phyloP scores from a whole-genome alignment of 805 yeast genomes.

The Yamadazyma sp. region DNA sequence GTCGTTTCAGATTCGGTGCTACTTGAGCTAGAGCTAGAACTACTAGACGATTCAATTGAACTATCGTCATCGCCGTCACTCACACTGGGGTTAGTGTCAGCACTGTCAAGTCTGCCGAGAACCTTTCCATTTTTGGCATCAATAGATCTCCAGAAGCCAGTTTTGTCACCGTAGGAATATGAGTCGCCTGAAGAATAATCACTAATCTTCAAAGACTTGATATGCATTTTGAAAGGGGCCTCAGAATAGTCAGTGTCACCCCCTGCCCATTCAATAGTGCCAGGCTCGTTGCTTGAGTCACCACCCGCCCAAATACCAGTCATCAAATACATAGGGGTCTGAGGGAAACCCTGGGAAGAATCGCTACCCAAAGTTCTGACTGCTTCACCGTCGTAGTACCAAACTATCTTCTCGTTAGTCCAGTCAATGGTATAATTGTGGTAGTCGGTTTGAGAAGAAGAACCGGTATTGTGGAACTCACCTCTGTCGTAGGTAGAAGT shows the following conservation, averaged over 20 bases:
- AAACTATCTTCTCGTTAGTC: slow-evolving; percentile 60
- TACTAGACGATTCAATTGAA: slow-evolving; percentile 1
- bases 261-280: slow-evolving; percentile 81
- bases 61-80: slow-evolving; percentile 12
- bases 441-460: slow-evolving; percentile 53
- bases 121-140: slow-evolving; percentile 57
- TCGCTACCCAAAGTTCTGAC: slow-evolving; percentile 60
- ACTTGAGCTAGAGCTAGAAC: slow-evolving; percentile 1
- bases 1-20: background rate
- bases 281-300: slow-evolving; percentile 58
- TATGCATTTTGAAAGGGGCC: slow-evolving; percentile 67
- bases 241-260: slow-evolving; percentile 61
- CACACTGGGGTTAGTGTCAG: slow-evolving; percentile 27
- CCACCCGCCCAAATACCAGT: slow-evolving; percentile 83
- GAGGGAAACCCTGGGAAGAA: slow-evolving; percentile 73
- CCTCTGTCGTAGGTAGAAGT: slow-evolving; percentile 79
- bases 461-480: slow-evolving; percentile 53
- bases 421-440: slow-evolving; percentile 85
- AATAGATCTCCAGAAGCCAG: slow-evolving; percentile 61
- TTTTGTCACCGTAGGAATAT: slow-evolving; percentile 52
- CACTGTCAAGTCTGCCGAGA: slow-evolving; percentile 53
- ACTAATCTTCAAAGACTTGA: slow-evolving; percentile 54
- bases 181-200: slow-evolving; percentile 65
- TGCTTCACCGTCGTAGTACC: slow-evolving; percentile 68
- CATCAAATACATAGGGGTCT: slow-evolving; percentile 73